phyloP scores from a whole-genome alignment of 1,284 basidiomycete species.

The Apiotrichum mycotoxinovorans region DNA sequence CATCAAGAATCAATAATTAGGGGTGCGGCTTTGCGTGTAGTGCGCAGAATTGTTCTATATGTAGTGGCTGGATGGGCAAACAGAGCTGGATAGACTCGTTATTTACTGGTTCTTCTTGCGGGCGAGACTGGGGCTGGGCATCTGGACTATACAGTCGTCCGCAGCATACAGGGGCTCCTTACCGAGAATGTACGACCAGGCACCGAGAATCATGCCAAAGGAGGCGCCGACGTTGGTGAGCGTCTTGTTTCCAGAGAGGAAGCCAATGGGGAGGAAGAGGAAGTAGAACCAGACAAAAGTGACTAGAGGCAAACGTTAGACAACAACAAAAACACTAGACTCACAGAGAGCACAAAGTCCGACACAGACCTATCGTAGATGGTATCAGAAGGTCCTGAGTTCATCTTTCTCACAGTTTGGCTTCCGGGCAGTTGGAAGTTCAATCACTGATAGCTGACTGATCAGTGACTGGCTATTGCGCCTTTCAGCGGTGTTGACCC shows the following conservation, averaged over 20 bases:
- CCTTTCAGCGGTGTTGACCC: no score
- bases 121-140: conserved; percentile 10
- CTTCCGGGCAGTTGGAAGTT: no score
- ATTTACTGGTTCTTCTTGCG: conserved; percentile 1
- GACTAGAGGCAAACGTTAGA: not conserved
- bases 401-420: no score
- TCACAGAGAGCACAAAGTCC: conserved; percentile 15
- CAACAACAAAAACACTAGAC: not conserved
- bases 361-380: conserved; percentile 13
- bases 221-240: conserved; percentile 8
- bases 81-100: no score
- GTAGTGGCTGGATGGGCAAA: no score
- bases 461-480: no score
- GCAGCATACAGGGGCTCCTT: conserved; percentile 13
- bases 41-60: no score
- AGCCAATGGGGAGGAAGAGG: conserved; percentile 20
- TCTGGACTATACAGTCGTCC: conserved; percentile 17
- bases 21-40: no score
- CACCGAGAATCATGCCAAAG: conserved; percentile 16
- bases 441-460: no score
- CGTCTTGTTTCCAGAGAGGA: conserved; percentile 7
- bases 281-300: conserved; percentile 16
- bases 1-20: no score
- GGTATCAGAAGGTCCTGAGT: no score
- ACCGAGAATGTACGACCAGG: conserved; percentile 16